Evolutionary conservation across 805 yeast species (phyloP), one percentile per base, ranked within the genome.

Genomic region (Kuraishia molischiana): DNA sequence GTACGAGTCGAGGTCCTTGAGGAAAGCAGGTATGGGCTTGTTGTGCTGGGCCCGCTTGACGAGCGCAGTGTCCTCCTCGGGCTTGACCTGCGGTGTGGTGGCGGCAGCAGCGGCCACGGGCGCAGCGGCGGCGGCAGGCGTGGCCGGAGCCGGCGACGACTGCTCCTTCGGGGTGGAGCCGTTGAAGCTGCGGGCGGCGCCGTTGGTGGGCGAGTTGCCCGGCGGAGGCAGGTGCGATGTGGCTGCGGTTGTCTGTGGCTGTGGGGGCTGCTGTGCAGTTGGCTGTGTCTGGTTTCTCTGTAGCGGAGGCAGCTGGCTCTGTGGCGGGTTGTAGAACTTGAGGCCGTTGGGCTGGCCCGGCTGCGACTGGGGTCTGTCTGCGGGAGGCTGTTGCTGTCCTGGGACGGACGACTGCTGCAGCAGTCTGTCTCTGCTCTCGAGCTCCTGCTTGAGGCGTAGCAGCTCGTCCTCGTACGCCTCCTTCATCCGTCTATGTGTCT

Each of bases 401-500:
- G 53, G 66, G 43, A 52, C 54, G 32, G 61, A 59, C 47, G 57
- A 72, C 49, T 52, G 60, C 56, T 59, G 55, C 64, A 59, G 42
- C 50, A 69, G 67, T 56, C 90, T 72, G 54, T 85, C 94, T 50
- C 89, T 69, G 52, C 71, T 75, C 50, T 86, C 95, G 47, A 90
- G 69, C 56, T 87, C 95, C 45, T 79, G 77, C 59, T 90, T 87
- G 59, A 90, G 71, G 48, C 92, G 71, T 54, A 76, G 66, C 40
- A 92, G 83, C 62, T 90, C 97, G 51, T 85, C 95, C 59, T 90
- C 97, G 61, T 90, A 92, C 34, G 89, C 87, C 53, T 90, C 97
- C 63, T 90, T 89, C 73, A 92, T 84, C 56, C 85, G 85, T 49
- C 95, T 73, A 65, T 90, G 97, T 29, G 95, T 90, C 72, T 81